Evolutionary conservation across 805 yeast genomes (phyloP), one percentile per base, ranked within the genome.

Genomic region (Candida oleophila): DNA sequence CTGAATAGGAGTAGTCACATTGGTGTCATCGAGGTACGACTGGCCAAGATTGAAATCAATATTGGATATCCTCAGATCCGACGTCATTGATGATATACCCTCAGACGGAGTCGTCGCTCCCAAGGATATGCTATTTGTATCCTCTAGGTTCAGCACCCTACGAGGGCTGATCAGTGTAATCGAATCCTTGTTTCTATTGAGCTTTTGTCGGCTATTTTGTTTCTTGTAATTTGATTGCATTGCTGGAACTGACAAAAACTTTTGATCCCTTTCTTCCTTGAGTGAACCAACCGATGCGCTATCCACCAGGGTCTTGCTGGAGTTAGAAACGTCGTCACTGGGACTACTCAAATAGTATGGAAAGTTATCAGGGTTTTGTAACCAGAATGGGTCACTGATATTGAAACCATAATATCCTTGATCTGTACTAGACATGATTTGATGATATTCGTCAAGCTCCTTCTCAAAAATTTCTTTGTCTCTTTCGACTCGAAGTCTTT

Each of bases 311-410:
- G 21, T 36, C 9, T 36, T 22, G 18, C 39, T 36, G 8, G 39
- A 15, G n/a, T n/a, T n/a, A 18, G 39, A 36, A 7, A 18, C n/a
- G 14, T 59, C 68, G 34, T 64, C 68, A 45, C 61, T 59, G 1
- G 69, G 64, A 5, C 64, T 59, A 28, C 58, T 55, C 18, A 61
- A 55, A 49, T 64, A 61, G 59, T 61, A 62, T 8, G 76, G 76
- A 45, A 74, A 59, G 50, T 73, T 75, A 39, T 66, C 75, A 2
- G 81, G 80, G 51, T 75, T 74, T 15, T 76, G 74, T 40, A 77
- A 64, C 71, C 78, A 76, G 50, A 78, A 78, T 4, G 82, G 82
- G 56, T 78, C 83, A 41, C 63, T 65, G 34, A 74, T 55, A 41
- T 65, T 59, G 52, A 74, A 68, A 8, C 80, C 77, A 21, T 69